Evolutionary conservation across 345 rosid genomes (phyloP).

Genomic region (Populus simonii): DNA sequence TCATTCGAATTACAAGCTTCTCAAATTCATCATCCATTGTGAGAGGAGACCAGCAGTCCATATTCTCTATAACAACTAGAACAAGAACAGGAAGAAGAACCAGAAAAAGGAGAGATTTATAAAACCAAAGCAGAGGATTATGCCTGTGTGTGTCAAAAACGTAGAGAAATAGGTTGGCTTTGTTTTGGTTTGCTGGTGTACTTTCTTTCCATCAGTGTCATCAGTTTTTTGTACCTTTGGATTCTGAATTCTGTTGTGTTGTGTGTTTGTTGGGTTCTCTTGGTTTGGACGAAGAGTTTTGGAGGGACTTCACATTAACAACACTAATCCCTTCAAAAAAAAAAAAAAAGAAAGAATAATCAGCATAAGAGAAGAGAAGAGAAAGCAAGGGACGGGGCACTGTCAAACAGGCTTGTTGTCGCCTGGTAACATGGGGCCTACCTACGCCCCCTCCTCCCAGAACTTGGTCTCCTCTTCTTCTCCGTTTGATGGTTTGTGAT

Average conservation of each 20-base stretch:
- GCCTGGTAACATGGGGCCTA: slow-evolving; percentile 17
- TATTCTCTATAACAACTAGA: slow-evolving; percentile 13
- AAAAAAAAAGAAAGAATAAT: neutral
- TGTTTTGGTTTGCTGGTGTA: neutral
- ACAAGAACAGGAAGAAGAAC: neutral
- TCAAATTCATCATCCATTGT: slow-evolving; percentile 59
- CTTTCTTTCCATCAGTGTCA: neutral
- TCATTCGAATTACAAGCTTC: slow-evolving; percentile 72
- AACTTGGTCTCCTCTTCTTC: slow-evolving; percentile 15
- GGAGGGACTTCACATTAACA: slow-evolving; percentile 26
- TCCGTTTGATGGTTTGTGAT: neutral
- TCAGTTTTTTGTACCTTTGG: slow-evolving; percentile 6
- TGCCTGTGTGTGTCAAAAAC: neutral
- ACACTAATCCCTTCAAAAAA: neutral
- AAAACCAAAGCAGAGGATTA: neutral
- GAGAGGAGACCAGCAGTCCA: slow-evolving; percentile 64
- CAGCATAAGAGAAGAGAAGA: neutral
- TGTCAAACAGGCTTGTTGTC: neutral
- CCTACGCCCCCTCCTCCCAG: neutral
- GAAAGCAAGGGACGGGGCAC: slow-evolving; percentile 6
- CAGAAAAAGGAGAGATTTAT: neutral
- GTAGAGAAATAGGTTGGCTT: slow-evolving; percentile 6
- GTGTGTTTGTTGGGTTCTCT: slow-evolving; percentile 35
- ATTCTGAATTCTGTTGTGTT: slow-evolving; percentile 19
- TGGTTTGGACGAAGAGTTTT: slow-evolving; percentile 46